Evolutionary conservation across 139 green algal species (phyloP), one percentile per base, ranked within the genome.

Genomic region (Diplosphaera chodatii): DNA sequence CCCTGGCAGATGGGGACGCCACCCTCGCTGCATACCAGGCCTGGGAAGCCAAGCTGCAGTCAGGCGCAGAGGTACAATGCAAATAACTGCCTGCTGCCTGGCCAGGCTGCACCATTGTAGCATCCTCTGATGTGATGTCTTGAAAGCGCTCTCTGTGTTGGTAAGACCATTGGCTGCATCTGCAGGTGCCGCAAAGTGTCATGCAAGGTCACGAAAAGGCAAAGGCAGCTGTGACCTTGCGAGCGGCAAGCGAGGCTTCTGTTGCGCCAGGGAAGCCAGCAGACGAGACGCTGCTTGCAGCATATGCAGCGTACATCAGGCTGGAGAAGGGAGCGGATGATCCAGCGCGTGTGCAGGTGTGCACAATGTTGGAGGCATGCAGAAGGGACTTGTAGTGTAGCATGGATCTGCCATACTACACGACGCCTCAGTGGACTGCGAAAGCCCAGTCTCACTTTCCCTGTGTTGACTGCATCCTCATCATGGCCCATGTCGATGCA

Each of bases 261-360:
- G 80, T 94, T 13, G 75, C 37, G 22, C 48, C 32, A 4, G 72
- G 65, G 8, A 48, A 71, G 29, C 32, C 76, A 4, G 68, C 75
- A n/a, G 80, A 88, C 55, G 72, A 76, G 34, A 67, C 73, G 1
- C 80, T 93, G 68, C 83, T 96, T 70, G 86, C 87, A 13, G 80
- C 80, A 25, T 96, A 86, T 77, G 67, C 94, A 71, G 77, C 86
- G 1, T 96, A 96, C 80, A 84, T 96, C 32, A 80, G 77, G 30
- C 59, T 84, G 40, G 85, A 90, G 70, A 32, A 87, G 77, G 37
- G 59, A 4, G 48, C 48, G 3, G 79, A 76, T 13, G 80, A 91
- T 40, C 77, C 81, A 16, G 80, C 71, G 1, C 67, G 87, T 2
- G 88, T 90, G 63, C 80, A 85, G 76, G 70, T 85, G 62, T 0